Evolutionary conservation across 75 land plant species (phyloP).

Genomic region (Cupressus sempervirens): DNA sequence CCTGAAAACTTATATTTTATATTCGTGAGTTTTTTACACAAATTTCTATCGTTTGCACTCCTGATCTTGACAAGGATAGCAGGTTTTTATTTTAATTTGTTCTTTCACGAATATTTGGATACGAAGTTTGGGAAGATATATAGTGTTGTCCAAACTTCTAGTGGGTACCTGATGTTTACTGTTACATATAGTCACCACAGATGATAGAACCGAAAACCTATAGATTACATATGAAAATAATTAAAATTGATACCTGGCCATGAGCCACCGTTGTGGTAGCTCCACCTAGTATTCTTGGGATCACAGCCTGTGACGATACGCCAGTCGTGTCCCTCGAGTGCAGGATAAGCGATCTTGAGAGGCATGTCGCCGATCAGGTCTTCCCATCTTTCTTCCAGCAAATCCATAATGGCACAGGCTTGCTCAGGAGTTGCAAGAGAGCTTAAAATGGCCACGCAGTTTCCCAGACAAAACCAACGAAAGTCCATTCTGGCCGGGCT

Average conservation of each 20-base stretch:
- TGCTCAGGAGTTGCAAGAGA: slow-evolving; percentile 68
- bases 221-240: not conserved
- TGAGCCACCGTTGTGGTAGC: slow-evolving; percentile 73
- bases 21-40: too few relatives aligned
- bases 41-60: too few relatives aligned
- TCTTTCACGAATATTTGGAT: too few relatives aligned
- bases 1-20: too few relatives aligned
- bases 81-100: too few relatives aligned
- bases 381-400: slow-evolving; percentile 59
- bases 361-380: slow-evolving; percentile 72
- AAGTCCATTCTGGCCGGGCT: slow-evolving; percentile 90
- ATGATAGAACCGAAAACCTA: not conserved
- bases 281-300: slow-evolving; percentile 68
- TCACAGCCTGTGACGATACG: slow-evolving; percentile 62
- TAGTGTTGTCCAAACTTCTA: not conserved
- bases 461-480: slow-evolving; percentile 79
- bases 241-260: slow-evolving; percentile 44
- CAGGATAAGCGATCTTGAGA: slow-evolving; percentile 54
- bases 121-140: not conserved
- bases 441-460: slow-evolving; percentile 66
- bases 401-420: slow-evolving; percentile 58
- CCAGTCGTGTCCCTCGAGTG: slow-evolving; percentile 64
- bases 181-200: not conserved
- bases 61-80: too few relatives aligned
- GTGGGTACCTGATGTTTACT: not conserved